Base-by-base conservation (phyloP, 345 rosid species). In the Sonneratia caseolaris region DNA sequence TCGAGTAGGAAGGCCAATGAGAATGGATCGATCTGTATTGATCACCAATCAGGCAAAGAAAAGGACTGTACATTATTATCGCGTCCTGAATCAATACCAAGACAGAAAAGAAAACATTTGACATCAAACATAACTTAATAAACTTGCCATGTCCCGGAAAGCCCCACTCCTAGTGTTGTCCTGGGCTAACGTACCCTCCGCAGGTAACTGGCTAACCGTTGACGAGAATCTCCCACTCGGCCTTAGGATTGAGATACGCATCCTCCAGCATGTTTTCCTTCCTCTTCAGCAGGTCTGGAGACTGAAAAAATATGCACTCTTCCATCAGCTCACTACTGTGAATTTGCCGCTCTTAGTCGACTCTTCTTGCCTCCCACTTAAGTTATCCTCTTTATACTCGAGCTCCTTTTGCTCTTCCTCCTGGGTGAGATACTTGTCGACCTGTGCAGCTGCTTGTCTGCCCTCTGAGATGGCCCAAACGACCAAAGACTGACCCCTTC, bases 401-500 rank as follows among this genome's bases (percentile, higher is more conserved):
- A 47, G 51, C 51, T 13, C 51, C 13, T 47, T 9, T 13, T 47
- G 77, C n/a, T 75, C 77, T 9, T 87, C 90, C 11, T 79, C 73
- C 55, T 64, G 68, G 38, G 72, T 66, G 11, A 96, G 87, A 79
- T 73, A 92, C 27, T 80, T 86, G 74, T 96, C 96, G 0, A 96
- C 99, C 76, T 92, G 93, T 11, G 92, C 81, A 55, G 99, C 99
- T 3, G 98, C 87, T 83, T 92, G 99, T 40, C 98, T 87, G 66
- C 98, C 98, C 83, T 96, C 99, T 11, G 98, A 87, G 75, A 96
- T 92, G 24, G 99, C 99, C 99, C 99, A 96, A 0, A 96, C 99
- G 65, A 96, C 99, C 38, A 96, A 81, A 37, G 99, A 92, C 81
- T 96, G 99, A 21, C 98, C 99, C 0, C 99, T 86, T 49, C 99